phyloP scores from a whole-genome alignment of 225 moss, liverwort and hornwort species.

The Climacium dendroides region DNA sequence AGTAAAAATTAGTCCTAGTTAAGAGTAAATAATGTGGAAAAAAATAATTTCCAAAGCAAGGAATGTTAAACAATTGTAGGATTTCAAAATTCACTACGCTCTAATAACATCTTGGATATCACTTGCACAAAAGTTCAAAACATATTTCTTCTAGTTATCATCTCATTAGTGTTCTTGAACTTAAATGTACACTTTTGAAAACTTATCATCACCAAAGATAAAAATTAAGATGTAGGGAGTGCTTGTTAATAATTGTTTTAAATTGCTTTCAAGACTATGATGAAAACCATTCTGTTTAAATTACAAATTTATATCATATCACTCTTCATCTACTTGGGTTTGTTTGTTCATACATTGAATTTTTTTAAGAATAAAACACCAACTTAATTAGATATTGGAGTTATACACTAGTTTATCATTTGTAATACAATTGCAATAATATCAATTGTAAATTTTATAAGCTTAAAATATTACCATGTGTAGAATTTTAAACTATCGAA shows the following conservation, averaged over 20 bases:
- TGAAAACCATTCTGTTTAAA: neutral
- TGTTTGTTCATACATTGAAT: neutral
- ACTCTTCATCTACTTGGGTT: fast-evolving
- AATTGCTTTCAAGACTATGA: too few species aligned
- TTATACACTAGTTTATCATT: neutral
- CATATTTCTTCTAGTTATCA: neutral
- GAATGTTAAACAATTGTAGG: neutral
- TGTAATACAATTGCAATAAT: neutral
- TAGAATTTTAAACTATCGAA: too few species aligned
- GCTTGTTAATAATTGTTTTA: too few species aligned
- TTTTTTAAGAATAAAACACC: too few species aligned
- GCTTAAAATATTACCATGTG: fast-evolving
- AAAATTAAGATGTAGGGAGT: too few species aligned
- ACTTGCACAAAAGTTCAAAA: neutral
- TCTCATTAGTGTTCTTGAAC: neutral
- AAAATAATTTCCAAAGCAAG: too few species aligned
- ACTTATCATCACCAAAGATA: fast-evolving
- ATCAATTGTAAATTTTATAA: fast-evolving
- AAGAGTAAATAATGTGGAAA: fast-evolving
- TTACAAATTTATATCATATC: too few species aligned
- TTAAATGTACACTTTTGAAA: neutral
- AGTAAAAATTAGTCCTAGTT: fast-evolving
- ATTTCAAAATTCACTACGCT: fast-evolving
- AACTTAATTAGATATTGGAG: too few species aligned
- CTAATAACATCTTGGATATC: too few species aligned